Percentiles rank a stretch among this genome's conserved stretches.
Conservation (phyloP, 1,284 basidiomycete genomes). For the Paramarasmius palmivorus region DNA sequence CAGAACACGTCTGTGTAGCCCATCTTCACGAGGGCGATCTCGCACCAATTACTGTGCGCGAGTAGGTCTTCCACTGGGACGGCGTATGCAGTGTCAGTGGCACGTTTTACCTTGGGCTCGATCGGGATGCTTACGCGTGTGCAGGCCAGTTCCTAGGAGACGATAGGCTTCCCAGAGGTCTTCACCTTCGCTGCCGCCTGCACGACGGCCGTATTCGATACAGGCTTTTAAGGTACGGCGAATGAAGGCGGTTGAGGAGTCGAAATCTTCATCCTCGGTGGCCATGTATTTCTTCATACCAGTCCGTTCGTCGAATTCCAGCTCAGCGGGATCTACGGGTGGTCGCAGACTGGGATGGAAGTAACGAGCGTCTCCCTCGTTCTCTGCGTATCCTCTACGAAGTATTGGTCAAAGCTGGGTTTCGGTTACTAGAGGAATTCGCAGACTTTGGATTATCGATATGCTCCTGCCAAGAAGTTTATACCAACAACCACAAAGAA, state of each 20-base stretch:
- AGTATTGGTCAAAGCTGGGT: neutral
- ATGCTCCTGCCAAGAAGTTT: conserved; percentile 48
- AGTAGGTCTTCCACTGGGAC: conserved; percentile 74
- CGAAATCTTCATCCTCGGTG: conserved; percentile 68
- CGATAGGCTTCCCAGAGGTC: conserved; percentile 76
- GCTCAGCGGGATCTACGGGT: conserved; percentile 70
- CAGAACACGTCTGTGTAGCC: conserved; percentile 79
- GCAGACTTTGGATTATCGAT: conserved; percentile 72
- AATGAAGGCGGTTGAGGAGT: conserved; percentile 79
- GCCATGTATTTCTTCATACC: conserved; percentile 84
- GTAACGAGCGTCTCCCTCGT: conserved; percentile 69
- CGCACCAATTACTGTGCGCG: conserved; percentile 83
- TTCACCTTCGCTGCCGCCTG: conserved; percentile 51
- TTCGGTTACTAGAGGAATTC: neutral
- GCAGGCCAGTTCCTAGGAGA: conserved; percentile 69
- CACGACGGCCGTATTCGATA: conserved; percentile 60
- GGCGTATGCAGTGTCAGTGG: too few species aligned
- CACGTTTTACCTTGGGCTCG: too few species aligned
- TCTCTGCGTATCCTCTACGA: conserved; percentile 66
- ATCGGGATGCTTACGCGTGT: conserved; percentile 40
- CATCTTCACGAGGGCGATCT: conserved; percentile 71
- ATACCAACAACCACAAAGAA: too few species aligned
- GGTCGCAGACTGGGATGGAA: conserved; percentile 74
- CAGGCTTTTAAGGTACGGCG: conserved; percentile 67
- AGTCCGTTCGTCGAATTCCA: conserved; percentile 78